These are phyloP conservation scores for Candida sp. DNA, from an alignment of 1,139 yeast species.

Conservation along the genomic window DNA sequence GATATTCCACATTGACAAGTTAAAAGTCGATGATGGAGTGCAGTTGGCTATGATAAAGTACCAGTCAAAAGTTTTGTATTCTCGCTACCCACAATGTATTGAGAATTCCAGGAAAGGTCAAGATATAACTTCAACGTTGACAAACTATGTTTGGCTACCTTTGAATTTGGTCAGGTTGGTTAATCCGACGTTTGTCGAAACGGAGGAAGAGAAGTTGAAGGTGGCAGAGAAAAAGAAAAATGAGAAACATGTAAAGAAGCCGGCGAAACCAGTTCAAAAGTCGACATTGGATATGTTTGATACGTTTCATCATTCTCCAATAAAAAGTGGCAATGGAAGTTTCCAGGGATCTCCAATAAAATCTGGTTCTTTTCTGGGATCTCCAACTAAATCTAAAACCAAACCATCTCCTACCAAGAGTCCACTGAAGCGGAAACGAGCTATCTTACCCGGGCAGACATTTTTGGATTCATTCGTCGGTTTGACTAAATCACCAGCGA, in stretches of 20 bases:
- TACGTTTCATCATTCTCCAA: constrained; percentile 9
- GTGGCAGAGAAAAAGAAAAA: constrained; percentile 2
- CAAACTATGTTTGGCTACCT: constrained; percentile 15
- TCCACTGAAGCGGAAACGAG: background rate
- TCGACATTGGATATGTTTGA: constrained; percentile 10
- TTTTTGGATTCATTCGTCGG: constrained; percentile 1
- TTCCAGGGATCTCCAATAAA: background rate
- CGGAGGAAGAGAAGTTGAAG: constrained; percentile 5
- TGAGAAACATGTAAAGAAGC: too few relatives aligned
- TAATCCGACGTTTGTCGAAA: constrained; percentile 7
- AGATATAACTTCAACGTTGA: background rate
- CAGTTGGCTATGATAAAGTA: constrained; percentile 9
- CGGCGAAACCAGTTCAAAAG: constrained; percentile 5
- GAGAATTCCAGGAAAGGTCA: constrained; percentile 4
- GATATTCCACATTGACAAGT: constrained; percentile 4
- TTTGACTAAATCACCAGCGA: background rate
- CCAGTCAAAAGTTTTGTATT: constrained; percentile 4
- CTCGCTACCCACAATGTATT: constrained; percentile 6
- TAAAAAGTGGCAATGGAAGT: constrained; percentile 1
- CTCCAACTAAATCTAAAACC: background rate
- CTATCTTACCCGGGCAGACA: constrained; percentile 1
- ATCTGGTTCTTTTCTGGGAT: background rate
- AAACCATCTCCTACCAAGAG: background rate
- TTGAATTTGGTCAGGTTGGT: constrained; percentile 8
- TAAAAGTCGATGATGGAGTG: constrained; percentile 7